A percentile compares a stretch with the other conserved stretches of the same genome.
Conservation (phyloP, 345 rosid genomes). For the Anacardium occidentale region DNA sequence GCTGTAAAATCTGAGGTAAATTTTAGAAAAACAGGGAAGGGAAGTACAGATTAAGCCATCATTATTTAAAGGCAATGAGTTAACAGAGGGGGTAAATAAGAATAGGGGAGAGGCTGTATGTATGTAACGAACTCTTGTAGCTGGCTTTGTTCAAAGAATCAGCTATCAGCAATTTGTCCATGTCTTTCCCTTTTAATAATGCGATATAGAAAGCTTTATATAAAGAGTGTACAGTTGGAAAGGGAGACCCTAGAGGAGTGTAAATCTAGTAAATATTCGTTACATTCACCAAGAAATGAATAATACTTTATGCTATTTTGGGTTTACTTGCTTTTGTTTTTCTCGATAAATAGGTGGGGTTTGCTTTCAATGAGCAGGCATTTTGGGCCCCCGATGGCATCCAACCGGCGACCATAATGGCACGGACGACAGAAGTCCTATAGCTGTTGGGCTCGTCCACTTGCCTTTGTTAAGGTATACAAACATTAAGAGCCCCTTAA, state of each 20-base stretch:
- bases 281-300: not conserved
- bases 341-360: not conserved
- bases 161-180: conserved; percentile 31
- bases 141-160: conserved; percentile 26
- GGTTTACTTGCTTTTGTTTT: not conserved
- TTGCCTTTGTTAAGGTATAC: too few relatives aligned
- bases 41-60: conserved; percentile 29
- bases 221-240: conserved; percentile 13
- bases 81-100: conserved; percentile 25
- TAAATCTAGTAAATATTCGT: conserved; percentile 1
- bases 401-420: too few relatives aligned
- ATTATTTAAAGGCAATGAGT: conserved; percentile 14
- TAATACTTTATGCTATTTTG: not conserved
- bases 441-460: too few relatives aligned
- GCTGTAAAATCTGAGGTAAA: conserved; percentile 43
- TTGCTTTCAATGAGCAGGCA: too few relatives aligned
- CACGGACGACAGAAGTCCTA: too few relatives aligned
- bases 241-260: not conserved
- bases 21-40: conserved; percentile 32
- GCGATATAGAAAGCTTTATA: not conserved
- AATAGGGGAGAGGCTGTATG: conserved; percentile 25
- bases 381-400: not conserved
- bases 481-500: too few relatives aligned
- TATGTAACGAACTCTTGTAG: conserved; percentile 31
- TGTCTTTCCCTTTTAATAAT: not conserved